These are phyloP conservation scores for Exophiala sp. DNA, from an alignment of 2,329 filamentous ascomycete genomes.

Conservation along the genomic window DNA sequence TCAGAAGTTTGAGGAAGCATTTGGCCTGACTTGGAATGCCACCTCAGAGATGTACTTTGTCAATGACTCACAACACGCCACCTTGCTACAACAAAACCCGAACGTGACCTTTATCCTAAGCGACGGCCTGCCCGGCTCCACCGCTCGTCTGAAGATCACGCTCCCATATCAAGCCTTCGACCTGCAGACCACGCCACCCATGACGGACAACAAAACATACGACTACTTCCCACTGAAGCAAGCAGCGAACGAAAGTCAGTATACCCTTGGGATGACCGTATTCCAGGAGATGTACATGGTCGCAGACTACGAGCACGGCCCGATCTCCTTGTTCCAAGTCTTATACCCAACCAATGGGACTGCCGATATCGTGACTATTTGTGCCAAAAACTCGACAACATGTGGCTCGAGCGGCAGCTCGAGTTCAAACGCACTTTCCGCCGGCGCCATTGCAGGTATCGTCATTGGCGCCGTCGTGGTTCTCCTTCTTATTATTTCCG, in stretches of 20 bases:
- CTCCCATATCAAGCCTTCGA: slow-evolving; percentile 51
- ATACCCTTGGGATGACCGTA: slow-evolving; percentile 49
- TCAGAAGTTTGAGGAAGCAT: neutral
- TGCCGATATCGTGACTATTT: no score
- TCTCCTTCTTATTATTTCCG: no score
- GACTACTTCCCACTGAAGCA: slow-evolving; percentile 51
- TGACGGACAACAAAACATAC: neutral
- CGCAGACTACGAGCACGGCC: slow-evolving; percentile 48
- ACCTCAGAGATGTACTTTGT: slow-evolving; percentile 6
- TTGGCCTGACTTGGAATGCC: slow-evolving; percentile 4
- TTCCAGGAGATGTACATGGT: slow-evolving; percentile 47
- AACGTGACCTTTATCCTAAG: slow-evolving; percentile 11
- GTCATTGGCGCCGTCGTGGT: no score
- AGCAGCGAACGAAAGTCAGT: slow-evolving; percentile 44
- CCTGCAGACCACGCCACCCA: slow-evolving; percentile 37
- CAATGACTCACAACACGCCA: neutral
- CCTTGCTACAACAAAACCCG: neutral
- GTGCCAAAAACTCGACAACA: no score
- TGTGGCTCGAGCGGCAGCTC: no score
- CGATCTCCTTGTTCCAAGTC: slow-evolving; percentile 43
- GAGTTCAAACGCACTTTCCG: no score
- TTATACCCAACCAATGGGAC: neutral
- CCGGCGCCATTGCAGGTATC: no score
- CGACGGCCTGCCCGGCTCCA: neutral
- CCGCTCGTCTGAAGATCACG: slow-evolving; percentile 38